Percentiles rank a stretch among this genome's conserved stretches.
Evolutionary conservation across 2,329 filamentous ascomycete genomes (phyloP).

Genomic region (Aspergillus sp.): DNA sequence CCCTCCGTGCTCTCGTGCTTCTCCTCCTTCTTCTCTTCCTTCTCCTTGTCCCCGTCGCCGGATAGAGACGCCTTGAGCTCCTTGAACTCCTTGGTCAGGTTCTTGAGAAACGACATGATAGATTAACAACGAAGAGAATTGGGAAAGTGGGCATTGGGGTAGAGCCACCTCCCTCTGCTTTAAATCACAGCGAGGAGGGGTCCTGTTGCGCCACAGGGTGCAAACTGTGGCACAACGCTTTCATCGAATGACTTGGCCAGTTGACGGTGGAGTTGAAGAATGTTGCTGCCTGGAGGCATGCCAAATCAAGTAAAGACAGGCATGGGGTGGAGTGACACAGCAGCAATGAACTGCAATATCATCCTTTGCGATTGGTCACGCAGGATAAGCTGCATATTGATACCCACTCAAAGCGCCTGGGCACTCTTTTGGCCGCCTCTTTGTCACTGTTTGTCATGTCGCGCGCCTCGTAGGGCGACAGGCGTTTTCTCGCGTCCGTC

Average conservation of each 20-base stretch:
- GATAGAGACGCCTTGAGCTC: slow-evolving; percentile 9
- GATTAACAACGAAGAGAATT: neutral
- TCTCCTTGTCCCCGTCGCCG: slow-evolving; percentile 1
- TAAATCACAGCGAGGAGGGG: neutral
- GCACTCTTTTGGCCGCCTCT: neutral
- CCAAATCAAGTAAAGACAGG: slow-evolving; percentile 1
- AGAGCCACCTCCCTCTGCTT: neutral
- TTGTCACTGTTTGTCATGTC: neutral
- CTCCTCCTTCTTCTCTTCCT: slow-evolving; percentile 6
- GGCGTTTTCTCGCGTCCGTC: neutral
- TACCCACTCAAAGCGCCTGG: neutral
- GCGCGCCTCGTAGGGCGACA: neutral
- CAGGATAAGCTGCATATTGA: neutral
- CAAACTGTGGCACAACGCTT: slow-evolving; percentile 4
- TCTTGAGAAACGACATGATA: slow-evolving; percentile 10
- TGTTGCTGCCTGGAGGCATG: slow-evolving; percentile 2
- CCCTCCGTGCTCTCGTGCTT: neutral
- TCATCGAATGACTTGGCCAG: neutral
- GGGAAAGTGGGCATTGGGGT: neutral
- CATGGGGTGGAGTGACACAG: neutral
- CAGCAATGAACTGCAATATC: neutral
- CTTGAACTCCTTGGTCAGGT: slow-evolving; percentile 13
- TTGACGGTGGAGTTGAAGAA: neutral
- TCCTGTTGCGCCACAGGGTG: neutral
- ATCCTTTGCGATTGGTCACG: neutral